Conservation (phyloP, 2,329 filamentous ascomycete genomes). For the Colletotrichum sidae region DNA sequence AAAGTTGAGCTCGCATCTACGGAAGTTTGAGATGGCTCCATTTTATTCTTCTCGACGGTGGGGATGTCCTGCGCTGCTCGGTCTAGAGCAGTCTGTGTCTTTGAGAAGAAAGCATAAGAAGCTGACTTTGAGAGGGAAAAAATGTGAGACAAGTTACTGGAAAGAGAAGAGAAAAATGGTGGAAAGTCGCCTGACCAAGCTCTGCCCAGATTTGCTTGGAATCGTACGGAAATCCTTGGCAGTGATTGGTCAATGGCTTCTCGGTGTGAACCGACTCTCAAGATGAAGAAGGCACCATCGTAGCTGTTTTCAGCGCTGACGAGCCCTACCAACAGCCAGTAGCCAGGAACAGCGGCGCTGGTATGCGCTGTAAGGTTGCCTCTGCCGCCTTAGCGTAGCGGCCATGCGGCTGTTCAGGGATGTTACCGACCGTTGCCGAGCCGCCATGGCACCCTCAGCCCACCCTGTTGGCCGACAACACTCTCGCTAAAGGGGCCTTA, state of each 20-base stretch:
- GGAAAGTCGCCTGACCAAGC: conserved; percentile 21
- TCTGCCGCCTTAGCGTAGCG: conserved; percentile 15
- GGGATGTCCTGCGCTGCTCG: conserved; percentile 8
- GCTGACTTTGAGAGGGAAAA: not conserved
- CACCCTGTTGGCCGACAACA: conserved; percentile 2
- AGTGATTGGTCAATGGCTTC: conserved; percentile 22
- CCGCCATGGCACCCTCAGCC: conserved; percentile 17
- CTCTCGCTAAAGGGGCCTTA: not conserved
- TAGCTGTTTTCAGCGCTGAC: conserved; percentile 2
- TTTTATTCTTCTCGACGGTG: conserved; percentile 7
- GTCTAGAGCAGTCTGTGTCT: not conserved
- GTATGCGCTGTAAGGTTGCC: conserved; percentile 9
- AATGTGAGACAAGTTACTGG: not conserved
- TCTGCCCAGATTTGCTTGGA: conserved; percentile 21
- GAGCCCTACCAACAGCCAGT: conserved; percentile 8
- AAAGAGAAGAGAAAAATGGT: not conserved
- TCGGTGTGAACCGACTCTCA: not conserved
- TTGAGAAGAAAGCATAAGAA: not conserved
- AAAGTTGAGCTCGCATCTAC: conserved; percentile 34
- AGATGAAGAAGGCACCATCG: conserved; percentile 1
- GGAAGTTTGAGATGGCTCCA: conserved; percentile 31
- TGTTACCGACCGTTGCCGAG: conserved; percentile 35
- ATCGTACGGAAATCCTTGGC: not conserved
- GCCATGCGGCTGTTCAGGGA: conserved; percentile 25
- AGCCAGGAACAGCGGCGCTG: not conserved